Conservation (phyloP, 2,329 filamentous ascomycete species). For the Curvularia sp. region DNA sequence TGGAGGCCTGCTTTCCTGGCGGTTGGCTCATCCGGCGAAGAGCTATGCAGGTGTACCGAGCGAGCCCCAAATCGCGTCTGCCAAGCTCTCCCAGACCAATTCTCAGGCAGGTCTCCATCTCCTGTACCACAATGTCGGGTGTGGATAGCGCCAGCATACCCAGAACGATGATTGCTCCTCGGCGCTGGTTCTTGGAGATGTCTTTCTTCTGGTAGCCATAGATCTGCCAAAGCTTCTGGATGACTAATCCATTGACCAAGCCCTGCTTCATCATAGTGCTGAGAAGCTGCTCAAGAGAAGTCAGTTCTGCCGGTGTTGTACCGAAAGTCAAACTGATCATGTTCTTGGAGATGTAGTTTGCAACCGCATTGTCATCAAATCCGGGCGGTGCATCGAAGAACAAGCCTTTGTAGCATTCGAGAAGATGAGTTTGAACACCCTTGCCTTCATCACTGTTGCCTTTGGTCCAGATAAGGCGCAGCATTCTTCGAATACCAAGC, state of each 20-base stretch:
- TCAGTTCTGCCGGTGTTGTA: constrained; percentile 91
- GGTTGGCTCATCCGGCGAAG: constrained; percentile 84
- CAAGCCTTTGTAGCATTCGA: constrained; percentile 93
- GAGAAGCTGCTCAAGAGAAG: constrained; percentile 90
- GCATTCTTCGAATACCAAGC: constrained; percentile 90
- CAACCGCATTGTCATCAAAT: constrained; percentile 86
- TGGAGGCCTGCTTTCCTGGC: constrained; percentile 69
- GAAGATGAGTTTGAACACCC: constrained; percentile 93
- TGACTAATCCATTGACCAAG: constrained; percentile 81
- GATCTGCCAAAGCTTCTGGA: constrained; percentile 95
- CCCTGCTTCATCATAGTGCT: constrained; percentile 98
- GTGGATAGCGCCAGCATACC: constrained; percentile 95
- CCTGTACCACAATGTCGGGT: constrained; percentile 89
- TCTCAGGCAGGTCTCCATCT: constrained; percentile 92
- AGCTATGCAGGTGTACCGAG: constrained; percentile 95
- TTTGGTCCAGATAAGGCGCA: constrained; percentile 98
- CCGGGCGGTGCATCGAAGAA: constrained; percentile 95
- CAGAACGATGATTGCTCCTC: constrained; percentile 93
- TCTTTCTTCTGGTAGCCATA: constrained; percentile 90
- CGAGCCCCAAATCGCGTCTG: constrained; percentile 81
- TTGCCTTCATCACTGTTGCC: constrained; percentile 99
- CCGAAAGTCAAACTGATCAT: constrained; percentile 99
- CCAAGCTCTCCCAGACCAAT: constrained; percentile 86
- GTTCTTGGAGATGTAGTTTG: constrained; percentile 94
- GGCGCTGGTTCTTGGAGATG: constrained; percentile 87